Percentiles rank a stretch among this genome's conserved stretches.
These are phyloP conservation scores for Gentiana macrophylla DNA, from an alignment of 257 asterid species.

Conservation along the genomic window DNA sequence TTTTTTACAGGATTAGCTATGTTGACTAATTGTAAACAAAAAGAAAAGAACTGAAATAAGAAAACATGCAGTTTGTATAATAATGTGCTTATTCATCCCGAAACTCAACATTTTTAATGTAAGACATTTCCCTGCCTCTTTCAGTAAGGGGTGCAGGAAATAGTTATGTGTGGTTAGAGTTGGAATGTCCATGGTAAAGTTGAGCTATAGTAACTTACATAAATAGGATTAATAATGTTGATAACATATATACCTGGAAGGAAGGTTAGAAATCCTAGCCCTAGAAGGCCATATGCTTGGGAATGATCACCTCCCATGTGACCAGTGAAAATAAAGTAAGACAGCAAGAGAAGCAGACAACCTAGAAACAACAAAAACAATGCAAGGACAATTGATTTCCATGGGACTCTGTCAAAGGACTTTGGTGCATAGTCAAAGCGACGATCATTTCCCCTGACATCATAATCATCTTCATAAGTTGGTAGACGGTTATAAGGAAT, in stretches of 20 bases:
- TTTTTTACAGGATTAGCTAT: no score
- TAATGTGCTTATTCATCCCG: no score
- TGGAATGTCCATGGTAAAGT: no score
- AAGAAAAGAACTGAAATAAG: no score
- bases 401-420: conserved; percentile 53
- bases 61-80: no score
- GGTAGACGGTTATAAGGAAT: conserved; percentile 53
- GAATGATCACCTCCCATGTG: conserved; percentile 85
- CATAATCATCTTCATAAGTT: conserved; percentile 22
- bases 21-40: no score
- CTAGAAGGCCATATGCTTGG: conserved; percentile 82
- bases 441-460: conserved; percentile 34
- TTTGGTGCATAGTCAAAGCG: conserved; percentile 77
- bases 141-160: no score
- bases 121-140: no score
- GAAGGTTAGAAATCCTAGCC: conserved; percentile 69
- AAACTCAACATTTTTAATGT: no score
- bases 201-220: no score
- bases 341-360: conserved; percentile 61
- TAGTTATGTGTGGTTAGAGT: no score
- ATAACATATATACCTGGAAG: conserved; percentile 58
- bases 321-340: conserved; percentile 71
- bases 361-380: conserved; percentile 77
- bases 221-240: not conserved
- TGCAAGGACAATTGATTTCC: conserved; percentile 87